Evolutionary conservation across 2,329 filamentous ascomycete genomes (phyloP), one percentile per base, ranked within the genome.

Genomic region (Annulohypoxylon truncatum): DNA sequence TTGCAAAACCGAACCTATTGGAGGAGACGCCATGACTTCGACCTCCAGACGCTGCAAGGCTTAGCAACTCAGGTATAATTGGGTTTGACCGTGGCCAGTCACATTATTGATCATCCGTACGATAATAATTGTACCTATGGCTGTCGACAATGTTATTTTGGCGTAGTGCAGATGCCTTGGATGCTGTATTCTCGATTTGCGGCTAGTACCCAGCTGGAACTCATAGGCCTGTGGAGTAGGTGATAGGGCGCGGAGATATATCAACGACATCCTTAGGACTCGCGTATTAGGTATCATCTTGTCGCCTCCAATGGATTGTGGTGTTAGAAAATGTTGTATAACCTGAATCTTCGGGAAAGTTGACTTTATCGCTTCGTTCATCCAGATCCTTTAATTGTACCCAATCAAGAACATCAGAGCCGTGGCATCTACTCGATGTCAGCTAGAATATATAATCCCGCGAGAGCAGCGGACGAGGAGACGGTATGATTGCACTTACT

Each of bases 261-360:
- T 38, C 7, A 18, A 53, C 2, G 18, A 24, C 40, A 12, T 15
- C n/a, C 29, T n/a, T 12, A 20, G 15, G 15, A 2, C 22, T 59
- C 29, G 44, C 4, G 9, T 28, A 10, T 28, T 12, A 55, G 1
- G n/a, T 28, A 5, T 26, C 18, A 15, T 47, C 35, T 15, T n/a
- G 26, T 22, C 61, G 58, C 40, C 71, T 68, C 80, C 81, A 82
- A 58, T 83, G 82, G 6, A 83, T 76, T 15, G 68, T 72, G 0
- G 81, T 83, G 60, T 76, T 79, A 0, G 78, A 81, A 57, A 83
- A 83, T 1, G 77, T 78, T 5, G 74, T 75, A 52, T 78, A 74
- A 3, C 72, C 74, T 0, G 72, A 65, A n/a, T 82, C 80, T 9
- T 79, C 75, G 0, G 81, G 81, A 58, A 83, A 82, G 0, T 63